Conservation (phyloP, 1,139 yeast genomes). For the Waltiozyma sp. region DNA sequence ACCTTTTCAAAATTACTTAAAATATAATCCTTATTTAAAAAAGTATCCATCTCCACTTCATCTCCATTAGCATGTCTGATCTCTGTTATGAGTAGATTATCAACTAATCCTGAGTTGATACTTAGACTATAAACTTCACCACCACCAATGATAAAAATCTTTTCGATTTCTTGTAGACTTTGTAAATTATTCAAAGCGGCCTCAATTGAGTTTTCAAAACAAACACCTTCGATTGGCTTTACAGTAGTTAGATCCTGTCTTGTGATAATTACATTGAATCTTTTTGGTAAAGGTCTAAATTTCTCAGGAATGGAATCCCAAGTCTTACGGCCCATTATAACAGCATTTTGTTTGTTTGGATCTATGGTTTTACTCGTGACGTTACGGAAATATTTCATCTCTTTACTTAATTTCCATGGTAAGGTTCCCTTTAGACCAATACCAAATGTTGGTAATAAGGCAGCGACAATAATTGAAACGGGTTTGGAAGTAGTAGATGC, state of each 20-base stretch:
- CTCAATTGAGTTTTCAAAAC: conserved; percentile 36
- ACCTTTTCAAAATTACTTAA: conserved; percentile 10
- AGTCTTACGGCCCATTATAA: conserved; percentile 92
- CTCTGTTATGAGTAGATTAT: conserved; percentile 66
- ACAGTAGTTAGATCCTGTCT: conserved; percentile 24
- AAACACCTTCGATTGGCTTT: conserved; percentile 24
- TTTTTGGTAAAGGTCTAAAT: conserved; percentile 71
- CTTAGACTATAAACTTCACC: conserved; percentile 64
- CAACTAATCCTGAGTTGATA: conserved; percentile 33
- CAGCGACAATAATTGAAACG: conserved; percentile 70
- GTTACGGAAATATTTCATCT: conserved; percentile 73
- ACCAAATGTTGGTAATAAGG: conserved; percentile 68
- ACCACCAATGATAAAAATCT: conserved; percentile 84
- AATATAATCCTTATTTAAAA: conserved; percentile 22
- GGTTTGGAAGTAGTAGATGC: conserved; percentile 20
- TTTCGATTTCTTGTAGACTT: conserved; percentile 23
- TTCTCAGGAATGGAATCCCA: conserved; percentile 87
- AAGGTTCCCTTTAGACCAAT: conserved; percentile 73
- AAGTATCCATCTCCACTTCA: conserved; percentile 55
- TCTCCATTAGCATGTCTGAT: conserved; percentile 26
- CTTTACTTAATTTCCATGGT: conserved; percentile 83
- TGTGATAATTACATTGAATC: conserved; percentile 70
- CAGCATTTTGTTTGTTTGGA: conserved; percentile 45
- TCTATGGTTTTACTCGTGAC: conserved; percentile 37
- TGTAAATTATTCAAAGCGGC: conserved; percentile 27